Evolutionary conservation across 2,329 filamentous ascomycete species (phyloP).

Genomic region (Paracorniculantispora psalliotae): DNA sequence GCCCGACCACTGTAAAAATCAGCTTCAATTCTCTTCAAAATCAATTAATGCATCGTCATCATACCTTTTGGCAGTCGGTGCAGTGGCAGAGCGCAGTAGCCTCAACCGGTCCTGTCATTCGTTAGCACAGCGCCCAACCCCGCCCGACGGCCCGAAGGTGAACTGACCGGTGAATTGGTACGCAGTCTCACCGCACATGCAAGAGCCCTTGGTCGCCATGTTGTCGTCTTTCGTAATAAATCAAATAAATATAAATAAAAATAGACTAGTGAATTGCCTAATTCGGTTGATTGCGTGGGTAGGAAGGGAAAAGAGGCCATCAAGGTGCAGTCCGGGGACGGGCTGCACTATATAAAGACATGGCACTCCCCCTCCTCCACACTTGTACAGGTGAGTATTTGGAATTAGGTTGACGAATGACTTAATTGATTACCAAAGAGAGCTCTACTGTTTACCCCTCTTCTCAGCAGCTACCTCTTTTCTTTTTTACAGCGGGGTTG

Average conservation of each 20-base stretch:
- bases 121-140: neutral
- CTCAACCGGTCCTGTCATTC: slow-evolving; percentile 30
- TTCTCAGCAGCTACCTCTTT: too few species aligned
- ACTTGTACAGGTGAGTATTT: neutral
- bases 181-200: slow-evolving; percentile 32
- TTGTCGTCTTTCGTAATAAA: too few species aligned
- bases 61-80: slow-evolving; percentile 49
- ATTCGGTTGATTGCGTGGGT: slow-evolving; percentile 1
- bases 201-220: slow-evolving; percentile 28
- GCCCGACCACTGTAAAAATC: slow-evolving; percentile 39
- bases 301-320: neutral
- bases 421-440: neutral
- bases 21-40: neutral
- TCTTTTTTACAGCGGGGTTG: too few species aligned
- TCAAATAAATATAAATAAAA: neutral
- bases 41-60: neutral
- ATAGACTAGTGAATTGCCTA: neutral
- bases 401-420: slow-evolving; percentile 2
- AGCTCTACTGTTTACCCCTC: too few species aligned
- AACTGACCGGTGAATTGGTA: slow-evolving; percentile 30
- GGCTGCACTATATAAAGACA: slow-evolving; percentile 5
- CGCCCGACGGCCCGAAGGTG: neutral
- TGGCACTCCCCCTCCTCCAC: neutral
- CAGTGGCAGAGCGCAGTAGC: slow-evolving; percentile 48
- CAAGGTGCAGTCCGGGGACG: neutral